These are phyloP conservation scores for Kuraishia cidri DNA, from an alignment of 805 yeast species.

Conservation along the genomic window DNA sequence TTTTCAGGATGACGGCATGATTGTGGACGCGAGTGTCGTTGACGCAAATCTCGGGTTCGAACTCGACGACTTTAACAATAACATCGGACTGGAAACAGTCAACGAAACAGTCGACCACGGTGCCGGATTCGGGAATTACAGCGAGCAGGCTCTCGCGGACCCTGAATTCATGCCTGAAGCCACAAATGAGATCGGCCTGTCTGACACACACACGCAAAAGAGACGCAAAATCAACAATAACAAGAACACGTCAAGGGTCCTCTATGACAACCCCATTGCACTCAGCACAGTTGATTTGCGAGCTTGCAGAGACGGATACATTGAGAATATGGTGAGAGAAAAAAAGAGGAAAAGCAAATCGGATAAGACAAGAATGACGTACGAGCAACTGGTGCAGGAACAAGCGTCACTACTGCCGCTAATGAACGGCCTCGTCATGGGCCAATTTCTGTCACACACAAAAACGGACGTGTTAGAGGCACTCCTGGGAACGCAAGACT, in stretches of 20 bases:
- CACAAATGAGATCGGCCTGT: too few relatives aligned
- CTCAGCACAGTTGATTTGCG: not conserved
- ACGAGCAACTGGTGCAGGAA: too few relatives aligned
- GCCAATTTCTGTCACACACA: too few relatives aligned
- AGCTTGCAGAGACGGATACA: not conserved
- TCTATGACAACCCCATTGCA: not conserved
- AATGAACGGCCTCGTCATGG: too few relatives aligned
- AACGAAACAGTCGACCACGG: not conserved
- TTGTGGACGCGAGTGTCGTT: not conserved
- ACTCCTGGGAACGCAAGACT: too few relatives aligned
- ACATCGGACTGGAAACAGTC: not conserved
- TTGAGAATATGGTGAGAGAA: not conserved
- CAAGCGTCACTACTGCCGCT: too few relatives aligned
- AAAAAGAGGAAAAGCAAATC: constrained; percentile 1
- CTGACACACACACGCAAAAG: not conserved
- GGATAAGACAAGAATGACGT: too few relatives aligned
- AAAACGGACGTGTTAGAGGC: too few relatives aligned
- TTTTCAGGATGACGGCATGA: not conserved
- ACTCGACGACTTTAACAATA: not conserved
- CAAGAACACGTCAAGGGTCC: not conserved
- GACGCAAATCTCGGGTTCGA: not conserved
- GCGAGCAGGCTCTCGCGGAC: too few relatives aligned
- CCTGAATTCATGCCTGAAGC: too few relatives aligned
- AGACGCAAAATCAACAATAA: not conserved
- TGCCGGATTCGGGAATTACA: not conserved